These are phyloP conservation scores for Cucumis sativus DNA, from an alignment of 306 rosid species.

Conservation along the genomic window DNA sequence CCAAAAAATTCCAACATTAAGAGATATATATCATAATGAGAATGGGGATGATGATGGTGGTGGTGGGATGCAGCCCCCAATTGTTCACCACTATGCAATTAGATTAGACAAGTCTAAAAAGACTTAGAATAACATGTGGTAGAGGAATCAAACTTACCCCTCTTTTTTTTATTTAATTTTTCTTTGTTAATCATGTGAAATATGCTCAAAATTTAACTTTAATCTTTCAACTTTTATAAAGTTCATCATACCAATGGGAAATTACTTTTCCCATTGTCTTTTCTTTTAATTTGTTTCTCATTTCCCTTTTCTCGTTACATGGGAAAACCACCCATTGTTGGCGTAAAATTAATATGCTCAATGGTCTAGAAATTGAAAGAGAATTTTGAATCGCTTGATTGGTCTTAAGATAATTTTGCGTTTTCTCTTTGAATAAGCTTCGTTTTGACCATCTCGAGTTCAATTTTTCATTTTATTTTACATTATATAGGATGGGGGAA, in stretches of 20 bases:
- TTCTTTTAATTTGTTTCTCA: not conserved
- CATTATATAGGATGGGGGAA: too few species aligned
- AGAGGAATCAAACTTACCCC: conserved; percentile 5
- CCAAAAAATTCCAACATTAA: not conserved
- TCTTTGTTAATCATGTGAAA: not conserved
- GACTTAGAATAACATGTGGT: conserved; percentile 1
- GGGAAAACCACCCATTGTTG: not conserved
- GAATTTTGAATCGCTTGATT: not conserved
- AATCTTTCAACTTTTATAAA: conserved; percentile 9
- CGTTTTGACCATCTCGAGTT: not conserved
- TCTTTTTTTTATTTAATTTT: not conserved
- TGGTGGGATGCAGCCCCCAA: conserved; percentile 7
- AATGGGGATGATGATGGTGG: not conserved
- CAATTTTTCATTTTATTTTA: not conserved
- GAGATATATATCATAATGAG: not conserved
- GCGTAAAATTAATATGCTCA: not conserved
- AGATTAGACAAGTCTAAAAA: not conserved
- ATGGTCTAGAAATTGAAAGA: not conserved
- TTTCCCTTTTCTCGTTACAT: not conserved
- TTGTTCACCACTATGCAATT: conserved; percentile 6
- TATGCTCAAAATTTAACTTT: conserved; percentile 10
- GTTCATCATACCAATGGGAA: conserved; percentile 3
- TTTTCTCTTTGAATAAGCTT: not conserved
- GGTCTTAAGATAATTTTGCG: not conserved
- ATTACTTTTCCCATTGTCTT: conserved; percentile 3